These are phyloP conservation scores for Raffaelea arxii DNA, from an alignment of 2,329 filamentous ascomycete genomes.

Conservation along the genomic window DNA sequence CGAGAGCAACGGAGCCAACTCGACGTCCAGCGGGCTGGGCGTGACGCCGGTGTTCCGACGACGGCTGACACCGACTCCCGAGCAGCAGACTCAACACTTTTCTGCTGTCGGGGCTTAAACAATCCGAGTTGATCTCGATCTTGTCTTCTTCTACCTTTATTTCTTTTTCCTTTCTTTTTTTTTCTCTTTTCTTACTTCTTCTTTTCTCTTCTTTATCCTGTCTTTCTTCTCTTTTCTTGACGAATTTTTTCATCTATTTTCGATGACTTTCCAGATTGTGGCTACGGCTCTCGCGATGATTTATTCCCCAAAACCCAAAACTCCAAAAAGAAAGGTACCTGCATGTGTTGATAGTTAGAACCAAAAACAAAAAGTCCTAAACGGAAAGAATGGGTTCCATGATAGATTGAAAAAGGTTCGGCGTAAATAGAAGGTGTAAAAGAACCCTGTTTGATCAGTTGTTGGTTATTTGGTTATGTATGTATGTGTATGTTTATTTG, in stretches of 20 bases:
- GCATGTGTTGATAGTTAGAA: too few relatives aligned
- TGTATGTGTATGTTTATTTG: neutral
- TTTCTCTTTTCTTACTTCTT: neutral
- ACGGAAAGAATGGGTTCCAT: too few relatives aligned
- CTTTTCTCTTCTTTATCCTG: neutral
- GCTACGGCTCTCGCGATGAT: too few relatives aligned
- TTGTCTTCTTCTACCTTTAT: neutral
- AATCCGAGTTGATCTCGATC: neutral
- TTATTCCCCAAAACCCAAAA: neutral
- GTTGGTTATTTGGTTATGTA: neutral
- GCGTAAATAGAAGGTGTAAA: neutral
- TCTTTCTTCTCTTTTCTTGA: neutral
- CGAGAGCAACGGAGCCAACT: neutral
- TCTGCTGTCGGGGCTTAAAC: neutral
- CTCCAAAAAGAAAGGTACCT: neutral
- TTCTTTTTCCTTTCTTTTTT: neutral
- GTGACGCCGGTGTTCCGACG: constrained; percentile 13
- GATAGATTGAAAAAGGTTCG: too few relatives aligned
- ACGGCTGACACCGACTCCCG: constrained; percentile 38
- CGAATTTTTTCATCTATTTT: neutral
- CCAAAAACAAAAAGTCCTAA: neutral
- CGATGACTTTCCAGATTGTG: too few relatives aligned
- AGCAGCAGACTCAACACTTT: constrained; percentile 29
- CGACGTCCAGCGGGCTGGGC: constrained; percentile 2
- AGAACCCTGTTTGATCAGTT: neutral